These are phyloP conservation scores for Microdochium nivale DNA, from an alignment of 2,329 filamentous ascomycete species.

Conservation along the genomic window DNA sequence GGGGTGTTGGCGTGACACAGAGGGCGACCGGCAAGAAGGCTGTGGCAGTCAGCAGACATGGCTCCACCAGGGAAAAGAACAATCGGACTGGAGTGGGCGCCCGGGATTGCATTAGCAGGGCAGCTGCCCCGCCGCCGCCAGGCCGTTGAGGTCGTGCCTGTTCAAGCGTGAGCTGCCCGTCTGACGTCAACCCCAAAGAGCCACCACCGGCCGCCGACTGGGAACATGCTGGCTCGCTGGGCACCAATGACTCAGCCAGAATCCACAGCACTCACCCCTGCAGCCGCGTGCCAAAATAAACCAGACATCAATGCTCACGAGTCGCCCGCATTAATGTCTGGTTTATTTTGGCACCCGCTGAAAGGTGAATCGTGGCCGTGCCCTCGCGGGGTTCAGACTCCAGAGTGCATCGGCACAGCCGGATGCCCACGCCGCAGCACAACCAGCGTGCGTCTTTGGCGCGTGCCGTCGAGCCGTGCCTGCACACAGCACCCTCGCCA, in stretches of 20 bases:
- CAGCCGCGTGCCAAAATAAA: neutral
- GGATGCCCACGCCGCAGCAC: neutral
- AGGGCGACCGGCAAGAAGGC: neutral
- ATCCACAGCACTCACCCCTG: neutral
- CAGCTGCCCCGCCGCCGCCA: neutral
- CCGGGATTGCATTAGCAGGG: neutral
- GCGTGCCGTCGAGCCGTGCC: too few species aligned
- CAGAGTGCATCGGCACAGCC: neutral
- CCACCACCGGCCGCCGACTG: too few species aligned
- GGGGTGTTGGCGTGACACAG: neutral
- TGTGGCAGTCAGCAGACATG: conserved; percentile 1
- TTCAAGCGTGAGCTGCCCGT: neutral
- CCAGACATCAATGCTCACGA: too few species aligned
- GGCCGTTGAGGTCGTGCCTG: neutral
- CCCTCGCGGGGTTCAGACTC: too few species aligned
- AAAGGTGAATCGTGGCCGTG: neutral
- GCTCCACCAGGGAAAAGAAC: neutral
- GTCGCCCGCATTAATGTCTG: too few species aligned
- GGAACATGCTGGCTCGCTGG: neutral
- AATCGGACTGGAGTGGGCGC: neutral
- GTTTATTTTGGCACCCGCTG: too few species aligned
- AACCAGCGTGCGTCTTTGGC: too few species aligned
- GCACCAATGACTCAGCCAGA: neutral
- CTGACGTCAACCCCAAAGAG: neutral
- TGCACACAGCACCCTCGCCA: too few species aligned